Evolutionary conservation across 768 basidiomycete species (phyloP).

Genomic region (Amanita brunnescens): DNA sequence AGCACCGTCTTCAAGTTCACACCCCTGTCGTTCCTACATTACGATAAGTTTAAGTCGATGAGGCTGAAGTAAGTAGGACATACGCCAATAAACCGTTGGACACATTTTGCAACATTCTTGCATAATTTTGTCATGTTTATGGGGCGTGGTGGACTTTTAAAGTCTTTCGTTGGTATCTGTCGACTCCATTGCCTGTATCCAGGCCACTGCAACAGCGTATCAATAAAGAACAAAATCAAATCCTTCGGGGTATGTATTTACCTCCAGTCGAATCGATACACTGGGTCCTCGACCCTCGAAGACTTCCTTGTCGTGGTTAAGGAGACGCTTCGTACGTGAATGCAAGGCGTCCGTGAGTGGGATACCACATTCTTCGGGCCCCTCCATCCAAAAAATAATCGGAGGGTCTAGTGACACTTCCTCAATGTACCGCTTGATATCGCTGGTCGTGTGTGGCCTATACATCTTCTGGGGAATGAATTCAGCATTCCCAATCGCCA

Average conservation of each 20-base stretch:
- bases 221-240: constrained; percentile 3
- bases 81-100: constrained; percentile 60
- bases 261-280: constrained; percentile 73
- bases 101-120: constrained; percentile 72
- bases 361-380: constrained; percentile 52
- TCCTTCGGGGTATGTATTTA: constrained; percentile 19
- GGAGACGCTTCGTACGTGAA: constrained; percentile 46
- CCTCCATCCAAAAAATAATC: constrained; percentile 50
- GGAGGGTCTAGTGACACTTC: constrained; percentile 57
- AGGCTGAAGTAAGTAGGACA: constrained; percentile 13
- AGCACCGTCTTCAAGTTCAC: constrained; percentile 54
- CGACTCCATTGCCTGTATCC: constrained; percentile 72
- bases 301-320: constrained; percentile 53
- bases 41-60: constrained; percentile 7
- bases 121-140: constrained; percentile 72
- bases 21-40: constrained; percentile 37
- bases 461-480: constrained; percentile 69
- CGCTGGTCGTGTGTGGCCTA: constrained; percentile 69
- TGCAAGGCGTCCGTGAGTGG: constrained; percentile 55
- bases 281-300: constrained; percentile 70
- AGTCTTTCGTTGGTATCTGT: constrained; percentile 79
- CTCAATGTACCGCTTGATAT: constrained; percentile 68
- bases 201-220: constrained; percentile 50
- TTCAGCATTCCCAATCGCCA: constrained; percentile 11
- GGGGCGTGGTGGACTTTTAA: constrained; percentile 66